Evolutionary conservation across 2,329 filamentous ascomycete genomes (phyloP), one percentile per base, ranked within the genome.

Genomic region (Hymenoscyphus fructigenus): DNA sequence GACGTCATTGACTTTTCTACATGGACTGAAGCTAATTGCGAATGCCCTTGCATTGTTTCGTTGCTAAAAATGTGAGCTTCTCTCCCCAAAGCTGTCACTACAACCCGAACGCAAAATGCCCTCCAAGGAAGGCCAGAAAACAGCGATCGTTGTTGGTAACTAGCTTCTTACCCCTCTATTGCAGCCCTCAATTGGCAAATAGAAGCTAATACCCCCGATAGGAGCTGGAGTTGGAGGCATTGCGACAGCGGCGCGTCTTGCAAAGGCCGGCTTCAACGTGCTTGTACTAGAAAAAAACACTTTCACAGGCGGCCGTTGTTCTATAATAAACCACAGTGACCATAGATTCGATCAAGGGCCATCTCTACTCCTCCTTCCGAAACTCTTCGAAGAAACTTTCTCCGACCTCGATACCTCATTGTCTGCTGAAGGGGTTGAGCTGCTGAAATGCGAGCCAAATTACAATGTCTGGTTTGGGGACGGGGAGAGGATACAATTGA

Each of bases 201-300:
- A 62, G 75, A 56, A 63, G 75, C 83, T 36, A 34, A 57, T 57
- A 20, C n/a, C 28, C 17, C 20, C 14, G 29, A 44, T n/a, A 75
- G 89, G 89, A 68, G 89, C 90, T 34, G 90, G 90, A 65, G 86
- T 86, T 57, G 90, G 90, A 60, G 90, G 90, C 65, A 85, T 91
- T 53, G 84, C 88, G n/a, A 87, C 86, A 1, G 88, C 90, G 64
- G 89, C 90, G 1, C 85, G 90, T 57, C 84, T 92, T 12, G 88
- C 88, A 59, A 88, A 88, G 73, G 84, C 88, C 1, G 90, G 90
- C 47, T 87, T 89, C 75, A 75, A 82, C 38, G 90, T 92, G n/a
- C 92, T 88, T 0, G 87, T 92, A 1, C 78, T 92, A n/a, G 90
- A 93, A 76, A 92, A 92, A 80, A 92, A 92, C 73, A 79, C 79